Percentiles rank a stretch among this genome's conserved stretches.
phyloP scores from a whole-genome alignment of 1,139 yeast genomes.

The Sugiyamaella paludigena region DNA sequence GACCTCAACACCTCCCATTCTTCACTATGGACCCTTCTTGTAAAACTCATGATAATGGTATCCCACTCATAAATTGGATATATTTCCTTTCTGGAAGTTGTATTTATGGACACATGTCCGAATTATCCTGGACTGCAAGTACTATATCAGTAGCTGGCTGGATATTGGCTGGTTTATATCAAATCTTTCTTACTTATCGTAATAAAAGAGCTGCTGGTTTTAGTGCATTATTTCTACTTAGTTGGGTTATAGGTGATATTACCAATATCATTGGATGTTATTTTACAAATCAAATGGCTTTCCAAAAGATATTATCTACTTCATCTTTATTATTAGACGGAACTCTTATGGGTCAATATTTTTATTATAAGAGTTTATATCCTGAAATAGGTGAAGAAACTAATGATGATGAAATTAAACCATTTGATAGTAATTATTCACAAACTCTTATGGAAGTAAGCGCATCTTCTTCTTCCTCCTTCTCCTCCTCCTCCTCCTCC shows the following conservation, averaged over 20 bases:
- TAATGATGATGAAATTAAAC: background rate
- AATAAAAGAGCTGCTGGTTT: conserved; percentile 36
- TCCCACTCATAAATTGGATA: conserved; percentile 20
- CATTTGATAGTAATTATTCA: background rate
- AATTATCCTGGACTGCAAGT: conserved; percentile 29
- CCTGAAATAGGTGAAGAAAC: conserved; percentile 4
- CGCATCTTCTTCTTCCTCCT: background rate
- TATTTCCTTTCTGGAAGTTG: conserved; percentile 21
- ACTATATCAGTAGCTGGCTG: conserved; percentile 33
- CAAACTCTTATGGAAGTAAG: background rate
- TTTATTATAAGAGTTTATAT: conserved; percentile 25
- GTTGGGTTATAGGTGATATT: conserved; percentile 37
- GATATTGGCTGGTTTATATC: conserved; percentile 35
- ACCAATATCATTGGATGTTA: conserved; percentile 35
- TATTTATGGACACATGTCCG: conserved; percentile 24
- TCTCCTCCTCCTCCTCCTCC: background rate
- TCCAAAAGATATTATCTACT: conserved; percentile 32
- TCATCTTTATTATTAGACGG: conserved; percentile 30
- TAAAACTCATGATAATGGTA: conserved; percentile 15
- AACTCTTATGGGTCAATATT: conserved; percentile 30
- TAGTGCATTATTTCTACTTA: conserved; percentile 30
- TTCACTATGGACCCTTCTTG: conserved; percentile 2
- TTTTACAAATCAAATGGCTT: conserved; percentile 35
- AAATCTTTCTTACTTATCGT: conserved; percentile 29
- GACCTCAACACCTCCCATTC: background rate